These are phyloP conservation scores for Stachybotrys elegans DNA, from an alignment of 2,329 filamentous ascomycete species.

Conservation along the genomic window DNA sequence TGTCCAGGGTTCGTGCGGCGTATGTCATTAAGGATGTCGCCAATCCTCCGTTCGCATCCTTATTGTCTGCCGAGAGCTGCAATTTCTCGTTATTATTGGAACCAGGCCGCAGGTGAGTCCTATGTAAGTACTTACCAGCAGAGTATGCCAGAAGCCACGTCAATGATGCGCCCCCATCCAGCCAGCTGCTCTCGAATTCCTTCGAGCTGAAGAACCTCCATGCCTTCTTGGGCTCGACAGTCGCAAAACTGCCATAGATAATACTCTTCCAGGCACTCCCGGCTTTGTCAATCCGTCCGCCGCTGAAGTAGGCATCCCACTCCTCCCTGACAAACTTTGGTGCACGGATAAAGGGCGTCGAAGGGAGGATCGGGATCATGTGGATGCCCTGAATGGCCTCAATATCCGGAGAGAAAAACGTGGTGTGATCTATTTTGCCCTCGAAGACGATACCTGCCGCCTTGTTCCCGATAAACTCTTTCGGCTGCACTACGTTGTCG, in stretches of 20 bases:
- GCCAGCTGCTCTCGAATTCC: conserved; percentile 60
- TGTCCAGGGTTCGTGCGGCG: background rate
- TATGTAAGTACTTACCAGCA: conserved; percentile 54
- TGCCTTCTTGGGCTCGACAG: conserved; percentile 63
- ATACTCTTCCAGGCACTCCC: conserved; percentile 81
- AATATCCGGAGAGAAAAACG: conserved; percentile 72
- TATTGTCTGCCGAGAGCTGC: conserved; percentile 14
- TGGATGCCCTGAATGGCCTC: conserved; percentile 76
- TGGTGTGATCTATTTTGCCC: conserved; percentile 91
- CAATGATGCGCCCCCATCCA: conserved; percentile 77
- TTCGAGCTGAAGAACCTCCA: conserved; percentile 70
- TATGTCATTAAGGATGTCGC: background rate
- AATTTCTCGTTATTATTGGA: background rate
- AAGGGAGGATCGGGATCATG: conserved; percentile 72
- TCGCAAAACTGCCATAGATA: conserved; percentile 75
- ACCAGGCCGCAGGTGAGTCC: background rate
- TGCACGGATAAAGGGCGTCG: conserved; percentile 62
- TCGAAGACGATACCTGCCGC: conserved; percentile 73
- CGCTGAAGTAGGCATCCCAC: conserved; percentile 73
- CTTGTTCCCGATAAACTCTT: conserved; percentile 77
- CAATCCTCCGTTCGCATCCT: background rate
- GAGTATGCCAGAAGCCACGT: conserved; percentile 82
- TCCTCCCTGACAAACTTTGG: conserved; percentile 72
- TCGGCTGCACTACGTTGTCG: conserved; percentile 65
- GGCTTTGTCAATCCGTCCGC: conserved; percentile 59